These are phyloP conservation scores for Neonectria neomacrospora DNA, from an alignment of 2,329 filamentous ascomycete species.

Conservation along the genomic window DNA sequence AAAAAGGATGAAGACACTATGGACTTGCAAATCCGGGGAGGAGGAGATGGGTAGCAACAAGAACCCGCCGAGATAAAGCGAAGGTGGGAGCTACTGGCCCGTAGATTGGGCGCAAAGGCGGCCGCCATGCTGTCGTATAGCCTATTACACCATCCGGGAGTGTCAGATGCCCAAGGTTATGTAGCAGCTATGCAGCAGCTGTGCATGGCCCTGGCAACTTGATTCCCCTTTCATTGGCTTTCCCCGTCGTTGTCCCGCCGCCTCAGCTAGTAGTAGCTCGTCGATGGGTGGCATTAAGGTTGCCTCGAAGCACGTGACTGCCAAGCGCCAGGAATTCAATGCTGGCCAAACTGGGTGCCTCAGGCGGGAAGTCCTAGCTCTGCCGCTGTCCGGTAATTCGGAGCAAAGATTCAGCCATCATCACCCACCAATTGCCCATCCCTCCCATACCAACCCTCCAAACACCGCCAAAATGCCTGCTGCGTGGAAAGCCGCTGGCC, in stretches of 20 bases:
- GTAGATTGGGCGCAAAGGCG: constrained; percentile 28
- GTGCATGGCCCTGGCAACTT: constrained; percentile 33
- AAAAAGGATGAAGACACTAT: not conserved
- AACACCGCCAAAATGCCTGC: constrained; percentile 83
- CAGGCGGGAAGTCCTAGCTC: constrained; percentile 43
- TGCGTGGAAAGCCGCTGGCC: constrained; percentile 97
- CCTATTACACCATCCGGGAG: not conserved
- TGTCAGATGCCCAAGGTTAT: not conserved
- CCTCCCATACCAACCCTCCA: constrained; percentile 47
- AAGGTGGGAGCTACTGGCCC: constrained; percentile 16
- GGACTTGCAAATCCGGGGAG: constrained; percentile 9
- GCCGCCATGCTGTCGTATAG: constrained; percentile 27
- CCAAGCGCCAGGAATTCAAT: not conserved
- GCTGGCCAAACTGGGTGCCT: constrained; percentile 40
- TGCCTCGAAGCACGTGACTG: constrained; percentile 27
- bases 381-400: constrained; percentile 46
- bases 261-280: constrained; percentile 1
- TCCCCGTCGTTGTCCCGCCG: constrained; percentile 36
- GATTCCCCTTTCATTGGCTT: constrained; percentile 39
- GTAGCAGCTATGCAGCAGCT: constrained; percentile 3
- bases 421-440: constrained; percentile 47
- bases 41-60: constrained; percentile 26
- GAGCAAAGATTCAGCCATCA: constrained; percentile 52
- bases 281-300: constrained; percentile 5
- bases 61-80: constrained; percentile 31